A percentile compares a stretch with the other conserved stretches of the same genome.
Evolutionary conservation across 1,284 basidiomycete genomes (phyloP).

Genomic region (Hymenochaete sp.): DNA sequence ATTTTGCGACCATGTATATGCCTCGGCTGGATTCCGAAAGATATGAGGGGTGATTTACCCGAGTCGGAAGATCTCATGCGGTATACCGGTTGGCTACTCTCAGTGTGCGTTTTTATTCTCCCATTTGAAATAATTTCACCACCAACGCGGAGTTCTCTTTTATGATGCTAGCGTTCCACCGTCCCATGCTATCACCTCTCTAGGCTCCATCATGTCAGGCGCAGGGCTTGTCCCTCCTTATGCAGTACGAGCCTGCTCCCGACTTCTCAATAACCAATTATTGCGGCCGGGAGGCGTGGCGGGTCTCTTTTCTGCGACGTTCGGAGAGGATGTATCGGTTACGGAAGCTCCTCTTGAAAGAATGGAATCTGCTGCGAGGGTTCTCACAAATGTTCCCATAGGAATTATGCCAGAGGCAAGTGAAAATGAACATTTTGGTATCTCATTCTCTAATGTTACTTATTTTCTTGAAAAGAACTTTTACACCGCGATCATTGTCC

Average conservation of each 20-base stretch:
- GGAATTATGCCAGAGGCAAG: conserved; percentile 45
- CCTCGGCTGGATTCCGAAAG: conserved; percentile 58
- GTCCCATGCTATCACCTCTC: conserved; percentile 52
- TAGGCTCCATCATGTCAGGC: conserved; percentile 48
- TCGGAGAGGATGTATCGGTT: conserved; percentile 47
- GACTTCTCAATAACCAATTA: conserved; percentile 57
- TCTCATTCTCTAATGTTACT: background rate
- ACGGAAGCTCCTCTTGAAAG: conserved; percentile 52
- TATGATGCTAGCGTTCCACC: conserved; percentile 59
- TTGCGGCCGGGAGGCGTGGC: conserved; percentile 57
- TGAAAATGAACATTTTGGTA: background rate
- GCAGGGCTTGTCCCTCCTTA: conserved; percentile 36
- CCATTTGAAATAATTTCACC: too few relatives aligned
- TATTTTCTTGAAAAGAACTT: conserved; percentile 42
- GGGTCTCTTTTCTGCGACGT: conserved; percentile 58
- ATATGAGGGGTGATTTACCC: conserved; percentile 9
- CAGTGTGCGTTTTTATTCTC: conserved; percentile 31
- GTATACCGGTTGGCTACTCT: conserved; percentile 43
- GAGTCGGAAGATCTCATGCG: conserved; percentile 23
- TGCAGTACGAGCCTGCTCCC: conserved; percentile 47
- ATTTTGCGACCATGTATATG: conserved; percentile 49
- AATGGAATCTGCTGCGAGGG: conserved; percentile 53
- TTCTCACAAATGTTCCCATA: conserved; percentile 49
- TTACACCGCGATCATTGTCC: conserved; percentile 44
- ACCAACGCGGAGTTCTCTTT: too few relatives aligned